Conservation (phyloP, 73 alveolate species). For the Strombidium stylifer region DNA sequence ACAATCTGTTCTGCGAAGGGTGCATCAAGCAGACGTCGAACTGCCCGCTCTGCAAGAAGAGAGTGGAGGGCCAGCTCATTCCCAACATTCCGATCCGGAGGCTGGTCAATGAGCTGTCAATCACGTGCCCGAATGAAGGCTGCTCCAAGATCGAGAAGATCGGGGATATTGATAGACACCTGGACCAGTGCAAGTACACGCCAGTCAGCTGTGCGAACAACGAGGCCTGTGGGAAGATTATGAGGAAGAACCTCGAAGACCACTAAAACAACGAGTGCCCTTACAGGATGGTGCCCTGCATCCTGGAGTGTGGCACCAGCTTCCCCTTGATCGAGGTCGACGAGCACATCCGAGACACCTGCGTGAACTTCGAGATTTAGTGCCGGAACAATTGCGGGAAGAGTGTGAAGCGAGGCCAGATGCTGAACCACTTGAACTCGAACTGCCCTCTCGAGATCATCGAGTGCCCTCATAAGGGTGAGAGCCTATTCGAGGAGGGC, state of each 20-base stretch:
- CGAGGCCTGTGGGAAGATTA: slow-evolving; percentile 44
- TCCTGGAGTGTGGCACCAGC: slow-evolving; percentile 37
- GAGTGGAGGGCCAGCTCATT: slow-evolving; percentile 26
- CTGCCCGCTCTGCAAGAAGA: slow-evolving; percentile 66
- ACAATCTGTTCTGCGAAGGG: slow-evolving; percentile 66
- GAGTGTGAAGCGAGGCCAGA: slow-evolving; percentile 69
- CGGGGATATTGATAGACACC: slow-evolving; percentile 57
- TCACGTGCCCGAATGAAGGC: slow-evolving; percentile 43
- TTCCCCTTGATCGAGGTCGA: slow-evolving; percentile 59
- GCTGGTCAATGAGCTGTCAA: slow-evolving; percentile 56
- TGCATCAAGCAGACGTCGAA: slow-evolving; percentile 40
- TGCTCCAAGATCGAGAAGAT: slow-evolving; percentile 49
- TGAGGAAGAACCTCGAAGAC: slow-evolving; percentile 41
- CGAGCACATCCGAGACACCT: slow-evolving; percentile 49
- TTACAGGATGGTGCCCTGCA: slow-evolving; percentile 54
- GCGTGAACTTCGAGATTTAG: slow-evolving; percentile 59
- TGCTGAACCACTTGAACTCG: slow-evolving; percentile 63
- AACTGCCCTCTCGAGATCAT: slow-evolving; percentile 73
- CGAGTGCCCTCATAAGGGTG: slow-evolving; percentile 73
- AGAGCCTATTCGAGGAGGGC: slow-evolving; percentile 57
- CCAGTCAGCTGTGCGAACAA: slow-evolving; percentile 47
- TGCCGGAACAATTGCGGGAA: slow-evolving; percentile 75
- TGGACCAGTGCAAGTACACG: slow-evolving; percentile 32
- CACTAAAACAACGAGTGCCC: slow-evolving; percentile 53
- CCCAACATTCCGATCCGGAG: slow-evolving; percentile 73